Percentiles rank a stretch among this genome's conserved stretches.
These are phyloP conservation scores for Coniochaeta sp. DNA, from an alignment of 2,329 filamentous ascomycete species.

Conservation along the genomic window DNA sequence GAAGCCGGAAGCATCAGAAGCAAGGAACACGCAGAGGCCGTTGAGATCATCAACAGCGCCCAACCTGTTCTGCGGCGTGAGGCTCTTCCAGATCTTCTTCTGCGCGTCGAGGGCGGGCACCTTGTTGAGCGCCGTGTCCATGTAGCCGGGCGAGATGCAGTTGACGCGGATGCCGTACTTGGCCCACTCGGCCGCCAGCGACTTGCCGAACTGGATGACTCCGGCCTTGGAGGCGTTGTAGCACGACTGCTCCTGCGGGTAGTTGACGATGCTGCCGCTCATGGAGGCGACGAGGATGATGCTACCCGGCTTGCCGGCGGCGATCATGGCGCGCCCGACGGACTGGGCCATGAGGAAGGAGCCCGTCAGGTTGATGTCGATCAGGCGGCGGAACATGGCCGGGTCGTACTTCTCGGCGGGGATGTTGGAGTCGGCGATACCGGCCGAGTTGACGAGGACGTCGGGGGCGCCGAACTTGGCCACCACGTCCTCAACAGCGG, in stretches of 20 bases:
- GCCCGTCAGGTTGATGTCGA: constrained; percentile 77
- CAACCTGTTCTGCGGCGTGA: constrained; percentile 68
- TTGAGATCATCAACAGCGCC: constrained; percentile 71
- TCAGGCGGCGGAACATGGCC: constrained; percentile 69
- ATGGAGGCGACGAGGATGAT: constrained; percentile 75
- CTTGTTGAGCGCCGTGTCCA: constrained; percentile 77
- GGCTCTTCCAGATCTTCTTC: constrained; percentile 72
- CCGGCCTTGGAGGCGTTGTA: constrained; percentile 83
- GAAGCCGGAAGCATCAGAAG: constrained; percentile 64
- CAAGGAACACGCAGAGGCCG: constrained; percentile 69
- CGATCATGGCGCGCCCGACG: constrained; percentile 67
- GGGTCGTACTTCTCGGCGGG: constrained; percentile 71
- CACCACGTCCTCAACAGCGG: constrained; percentile 60
- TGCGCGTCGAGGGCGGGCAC: constrained; percentile 71
- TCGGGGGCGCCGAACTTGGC: constrained; percentile 63
- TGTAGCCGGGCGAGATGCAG: constrained; percentile 78
- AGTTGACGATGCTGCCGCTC: constrained; percentile 81
- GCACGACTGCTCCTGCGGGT: constrained; percentile 73
- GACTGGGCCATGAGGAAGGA: constrained; percentile 71
- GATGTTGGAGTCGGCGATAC: constrained; percentile 79
- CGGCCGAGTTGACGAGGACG: constrained; percentile 72
- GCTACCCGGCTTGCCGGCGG: constrained; percentile 61
- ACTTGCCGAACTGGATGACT: constrained; percentile 72
- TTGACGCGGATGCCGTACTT: constrained; percentile 76
- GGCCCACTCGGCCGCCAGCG: constrained; percentile 78